Base-by-base conservation (phyloP, 768 basidiomycete species). In the Mycena capillaripes region DNA sequence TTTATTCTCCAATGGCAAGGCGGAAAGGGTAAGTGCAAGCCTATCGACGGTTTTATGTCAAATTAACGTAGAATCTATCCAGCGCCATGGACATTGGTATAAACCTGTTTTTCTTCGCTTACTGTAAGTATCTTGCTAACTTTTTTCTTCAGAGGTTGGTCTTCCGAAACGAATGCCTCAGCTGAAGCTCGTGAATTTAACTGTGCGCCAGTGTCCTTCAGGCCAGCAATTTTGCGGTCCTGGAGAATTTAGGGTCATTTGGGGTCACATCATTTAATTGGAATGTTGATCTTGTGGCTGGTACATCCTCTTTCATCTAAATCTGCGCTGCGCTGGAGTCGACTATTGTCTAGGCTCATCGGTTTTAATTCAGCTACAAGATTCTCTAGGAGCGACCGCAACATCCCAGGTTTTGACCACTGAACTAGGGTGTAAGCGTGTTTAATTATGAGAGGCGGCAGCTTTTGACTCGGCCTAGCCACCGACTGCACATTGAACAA, bases 31-130 rank as follows among this genome's bases (percentile, higher is more conserved):
- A 50, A 52, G 71, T 44, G 16, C 16, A 23, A 27, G 23, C 25
- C 38, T 2, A 10, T 16, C 0, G 23, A 1, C 25, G 7, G 11
- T 40, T 38, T 57, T 7, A 34, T 3, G 3, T 10, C 23, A 34
- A 46, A 29, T 16, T 44, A 9, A 40, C 30, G 10, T 25, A 8
- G 40, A n/a, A 52, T 40, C 9, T 16, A 27, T 25, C 30, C 34
- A 72, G 71, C 71, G 11, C 71, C 71, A 4, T 72, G 71, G 71
- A 72, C 71, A 67, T 50, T 72, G 66, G 71, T 67, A 34, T 34
- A 65, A n/a, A n/a, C n/a, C n/a, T 19, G n/a, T 30, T 11, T 11
- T 9, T 4, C 30, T 19, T 63, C 44, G 46, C 29, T 2, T 56
- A 46, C 32, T 53, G 14, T 16, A 21, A 4, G 30, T 23, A 1